Conservation (phyloP, 2,329 filamentous ascomycete genomes). For the Tolypocladium ovalisporum region DNA sequence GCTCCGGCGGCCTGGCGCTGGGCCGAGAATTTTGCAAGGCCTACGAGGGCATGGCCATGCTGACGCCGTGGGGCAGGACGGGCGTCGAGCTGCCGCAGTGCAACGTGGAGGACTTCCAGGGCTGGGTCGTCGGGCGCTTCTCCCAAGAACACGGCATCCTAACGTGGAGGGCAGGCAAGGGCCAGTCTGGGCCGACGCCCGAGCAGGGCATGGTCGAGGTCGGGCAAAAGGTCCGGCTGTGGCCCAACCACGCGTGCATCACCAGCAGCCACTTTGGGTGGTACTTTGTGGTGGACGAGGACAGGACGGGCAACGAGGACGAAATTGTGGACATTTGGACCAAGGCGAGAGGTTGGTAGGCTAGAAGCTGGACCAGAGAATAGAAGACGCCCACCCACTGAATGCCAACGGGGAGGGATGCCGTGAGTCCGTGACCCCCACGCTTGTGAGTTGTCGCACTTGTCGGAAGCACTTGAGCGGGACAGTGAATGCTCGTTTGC, state of each 20-base stretch:
- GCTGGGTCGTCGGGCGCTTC: conserved; percentile 60
- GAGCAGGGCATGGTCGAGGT: conserved; percentile 30
- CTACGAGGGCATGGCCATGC: conserved; percentile 61
- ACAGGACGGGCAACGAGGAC: conserved; percentile 38
- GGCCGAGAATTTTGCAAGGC: conserved; percentile 64
- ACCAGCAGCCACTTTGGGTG: conserved; percentile 59
- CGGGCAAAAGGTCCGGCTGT: conserved; percentile 59
- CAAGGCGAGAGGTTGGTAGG: conserved; percentile 15
- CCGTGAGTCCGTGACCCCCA: too few species aligned
- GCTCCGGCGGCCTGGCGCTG: conserved; percentile 57
- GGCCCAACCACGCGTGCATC: conserved; percentile 76
- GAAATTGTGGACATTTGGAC: conserved; percentile 65
- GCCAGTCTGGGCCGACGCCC: conserved; percentile 15
- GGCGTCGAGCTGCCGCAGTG: conserved; percentile 18
- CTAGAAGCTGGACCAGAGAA: background rate
- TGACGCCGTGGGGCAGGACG: conserved; percentile 42
- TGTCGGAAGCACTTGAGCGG: background rate
- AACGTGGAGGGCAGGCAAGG: conserved; percentile 33
- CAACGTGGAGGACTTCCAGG: conserved; percentile 26
- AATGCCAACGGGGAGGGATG: background rate
- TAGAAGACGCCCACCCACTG: background rate
- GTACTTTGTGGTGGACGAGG: conserved; percentile 64
- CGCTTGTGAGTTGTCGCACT: background rate
- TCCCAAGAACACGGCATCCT: conserved; percentile 73
- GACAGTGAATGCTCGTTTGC: background rate